A percentile compares a stretch with the other conserved stretches of the same genome.
These are phyloP conservation scores for Irpex sp. DNA, from an alignment of 1,284 basidiomycete species.

Conservation along the genomic window DNA sequence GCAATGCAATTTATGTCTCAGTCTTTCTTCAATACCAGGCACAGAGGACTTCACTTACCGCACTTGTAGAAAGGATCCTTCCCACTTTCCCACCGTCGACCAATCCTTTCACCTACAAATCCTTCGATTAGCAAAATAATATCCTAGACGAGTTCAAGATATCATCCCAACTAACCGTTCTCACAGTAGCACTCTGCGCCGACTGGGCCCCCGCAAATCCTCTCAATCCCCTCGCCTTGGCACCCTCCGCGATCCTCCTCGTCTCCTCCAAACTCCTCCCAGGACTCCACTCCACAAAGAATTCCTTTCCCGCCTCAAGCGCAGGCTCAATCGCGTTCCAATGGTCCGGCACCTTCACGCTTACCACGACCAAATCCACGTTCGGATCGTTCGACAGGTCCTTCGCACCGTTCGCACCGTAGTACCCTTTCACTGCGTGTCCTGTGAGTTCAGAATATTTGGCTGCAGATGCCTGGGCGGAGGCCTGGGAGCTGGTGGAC, in stretches of 20 bases:
- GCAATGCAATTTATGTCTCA: not conserved
- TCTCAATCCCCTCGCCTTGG: conserved; percentile 26
- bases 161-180: conserved; percentile 21
- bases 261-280: conserved; percentile 27
- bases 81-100: not conserved
- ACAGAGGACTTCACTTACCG: conserved; percentile 16
- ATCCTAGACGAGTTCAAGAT: no score
- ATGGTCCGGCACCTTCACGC: conserved; percentile 29
- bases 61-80: conserved; percentile 23
- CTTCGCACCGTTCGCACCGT: conserved; percentile 18
- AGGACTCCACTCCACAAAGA: conserved; percentile 37
- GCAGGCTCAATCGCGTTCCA: conserved; percentile 23
- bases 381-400: conserved; percentile 28
- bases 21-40: not conserved
- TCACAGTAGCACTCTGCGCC: conserved; percentile 20
- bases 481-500: conserved; percentile 23
- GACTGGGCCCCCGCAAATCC: conserved; percentile 31
- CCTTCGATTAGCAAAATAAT: not conserved
- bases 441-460: conserved; percentile 20
- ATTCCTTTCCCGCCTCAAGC: conserved; percentile 31
- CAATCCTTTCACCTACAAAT: not conserved
- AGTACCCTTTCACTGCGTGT: conserved; percentile 23
- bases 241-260: conserved; percentile 26
- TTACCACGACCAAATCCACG: conserved; percentile 31
- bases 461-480: conserved; percentile 23